Base-by-base conservation (phyloP, 2,329 filamentous ascomycete species). In the Diaporthe amygdali region DNA sequence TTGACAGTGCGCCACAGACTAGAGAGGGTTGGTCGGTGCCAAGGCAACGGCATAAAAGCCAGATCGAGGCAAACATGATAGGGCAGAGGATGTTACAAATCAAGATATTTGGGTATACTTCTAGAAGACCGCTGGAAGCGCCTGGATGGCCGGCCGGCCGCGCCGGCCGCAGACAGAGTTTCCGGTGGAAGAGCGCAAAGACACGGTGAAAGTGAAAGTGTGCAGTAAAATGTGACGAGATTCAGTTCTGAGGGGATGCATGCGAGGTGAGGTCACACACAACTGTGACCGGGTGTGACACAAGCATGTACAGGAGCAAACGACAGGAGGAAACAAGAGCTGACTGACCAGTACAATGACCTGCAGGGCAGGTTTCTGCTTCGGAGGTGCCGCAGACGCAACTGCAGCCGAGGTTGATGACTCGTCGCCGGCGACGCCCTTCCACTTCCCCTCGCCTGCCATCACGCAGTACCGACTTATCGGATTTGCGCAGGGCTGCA, bases 341-440 rank as follows among this genome's bases (percentile, higher is more conserved):
- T 59, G 51, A 87, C 91, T 85, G 84, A 94, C 92, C 84, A 94
- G 81, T 71, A 94, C 86, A 82, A 94, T 93, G 56, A 94, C 90
- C 82, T 94, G 92, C 82, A 94, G 83, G 49, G 89, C 89, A 79
- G 89, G 86, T 69, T 79, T 74, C 22, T 73, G 63, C 70, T 79
- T 74, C 27, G 74, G 63, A 22, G 64, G 54, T 49, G 68, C 17
- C 56, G 68, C 71, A 70, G 47, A 27, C 32, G 68, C 47, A 71
- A 32, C 32, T 41, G 51, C 46, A 59, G 68, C 47, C 63, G 54
- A 63, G 71, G 37, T 63, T 66, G 70, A 67, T 59, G 68, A 44
- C 41, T 56, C 69, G 68, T 68, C 71, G 30, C 51, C 68, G 34
- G 64, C 54, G 39, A 47, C 72, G 51, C 70, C 71, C 39, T 67